A percentile compares a stretch with the other conserved stretches of the same genome.
Evolutionary conservation across 2,329 filamentous ascomycete genomes (phyloP).

Genomic region (Botrytis deweyae): DNA sequence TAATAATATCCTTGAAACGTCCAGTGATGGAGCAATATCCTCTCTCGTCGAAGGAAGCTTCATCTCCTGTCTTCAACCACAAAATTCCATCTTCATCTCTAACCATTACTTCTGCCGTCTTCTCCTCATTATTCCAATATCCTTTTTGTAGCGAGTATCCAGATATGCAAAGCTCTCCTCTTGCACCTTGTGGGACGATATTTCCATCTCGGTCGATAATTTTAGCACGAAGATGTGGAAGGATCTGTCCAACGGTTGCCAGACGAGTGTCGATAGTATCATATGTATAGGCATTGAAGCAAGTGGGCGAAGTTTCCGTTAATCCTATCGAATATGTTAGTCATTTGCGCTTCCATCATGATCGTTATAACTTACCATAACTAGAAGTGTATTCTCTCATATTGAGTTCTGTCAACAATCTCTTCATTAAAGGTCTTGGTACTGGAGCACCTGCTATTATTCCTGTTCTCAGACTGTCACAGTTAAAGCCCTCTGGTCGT

Average conservation of each 20-base stretch:
- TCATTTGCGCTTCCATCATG: background rate
- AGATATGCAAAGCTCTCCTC: slow-evolving; percentile 44
- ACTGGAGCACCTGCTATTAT: slow-evolving; percentile 79
- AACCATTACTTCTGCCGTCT: slow-evolving; percentile 30
- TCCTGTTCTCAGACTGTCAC: slow-evolving; percentile 64
- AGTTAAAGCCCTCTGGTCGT: slow-evolving; percentile 28
- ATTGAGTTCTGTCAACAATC: slow-evolving; percentile 67
- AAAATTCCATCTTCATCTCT: slow-evolving; percentile 33
- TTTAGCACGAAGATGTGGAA: slow-evolving; percentile 76
- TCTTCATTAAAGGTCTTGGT: slow-evolving; percentile 71
- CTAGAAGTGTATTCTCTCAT: slow-evolving; percentile 62
- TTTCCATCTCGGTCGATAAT: slow-evolving; percentile 56
- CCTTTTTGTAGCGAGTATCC: slow-evolving; percentile 60
- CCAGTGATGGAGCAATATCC: slow-evolving; percentile 58
- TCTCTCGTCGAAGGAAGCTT: slow-evolving; percentile 50
- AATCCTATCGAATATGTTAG: slow-evolving; percentile 42
- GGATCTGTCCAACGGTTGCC: slow-evolving; percentile 71
- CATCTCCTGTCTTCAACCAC: slow-evolving; percentile 57
- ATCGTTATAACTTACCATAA: slow-evolving; percentile 37
- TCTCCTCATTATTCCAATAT: slow-evolving; percentile 58
- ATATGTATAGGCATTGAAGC: slow-evolving; percentile 76
- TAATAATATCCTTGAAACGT: slow-evolving; percentile 70
- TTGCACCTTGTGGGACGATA: slow-evolving; percentile 58
- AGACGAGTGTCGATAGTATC: slow-evolving; percentile 67
- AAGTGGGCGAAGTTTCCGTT: slow-evolving; percentile 76